Evolutionary conservation across 176 grass and related monocot genomes (phyloP).

Genomic region (barley (Hordeum vulgare)): DNA sequence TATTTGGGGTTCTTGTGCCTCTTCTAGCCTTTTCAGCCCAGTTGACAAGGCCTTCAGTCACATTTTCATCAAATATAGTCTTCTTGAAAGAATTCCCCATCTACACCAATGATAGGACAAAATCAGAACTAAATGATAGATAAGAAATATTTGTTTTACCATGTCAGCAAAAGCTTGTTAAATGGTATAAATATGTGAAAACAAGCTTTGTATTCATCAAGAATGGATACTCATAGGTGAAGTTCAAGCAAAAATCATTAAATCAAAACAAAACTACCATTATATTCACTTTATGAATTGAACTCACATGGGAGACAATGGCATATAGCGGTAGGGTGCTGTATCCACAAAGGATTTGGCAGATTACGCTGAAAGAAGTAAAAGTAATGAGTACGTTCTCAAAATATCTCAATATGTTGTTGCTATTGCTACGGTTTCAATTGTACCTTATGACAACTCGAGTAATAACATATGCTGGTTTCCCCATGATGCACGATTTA

Average conservation of each 20-base stretch:
- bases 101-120: constrained; percentile 3
- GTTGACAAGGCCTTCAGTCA: constrained; percentile 35
- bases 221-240: neutral
- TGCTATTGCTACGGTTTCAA: neutral
- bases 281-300: neutral
- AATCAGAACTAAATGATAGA: neutral
- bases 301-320: constrained; percentile 72
- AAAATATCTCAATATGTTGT: neutral
- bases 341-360: constrained; percentile 62
- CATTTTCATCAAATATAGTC: constrained; percentile 61
- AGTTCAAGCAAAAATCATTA: neutral
- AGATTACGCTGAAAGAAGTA: constrained; percentile 37
- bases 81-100: constrained; percentile 93
- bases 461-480: constrained; percentile 23
- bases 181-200: neutral
- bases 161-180: neutral
- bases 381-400: neutral
- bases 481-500: constrained; percentile 63
- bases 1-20: neutral
- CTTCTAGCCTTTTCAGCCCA: constrained; percentile 46
- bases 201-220: neutral
- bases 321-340: constrained; percentile 81
- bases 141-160: neutral
- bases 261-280: neutral
- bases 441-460: constrained; percentile 47